These are phyloP conservation scores for Limonium bicolor DNA, from an alignment of 148 eudicot genomes.

Conservation along the genomic window DNA sequence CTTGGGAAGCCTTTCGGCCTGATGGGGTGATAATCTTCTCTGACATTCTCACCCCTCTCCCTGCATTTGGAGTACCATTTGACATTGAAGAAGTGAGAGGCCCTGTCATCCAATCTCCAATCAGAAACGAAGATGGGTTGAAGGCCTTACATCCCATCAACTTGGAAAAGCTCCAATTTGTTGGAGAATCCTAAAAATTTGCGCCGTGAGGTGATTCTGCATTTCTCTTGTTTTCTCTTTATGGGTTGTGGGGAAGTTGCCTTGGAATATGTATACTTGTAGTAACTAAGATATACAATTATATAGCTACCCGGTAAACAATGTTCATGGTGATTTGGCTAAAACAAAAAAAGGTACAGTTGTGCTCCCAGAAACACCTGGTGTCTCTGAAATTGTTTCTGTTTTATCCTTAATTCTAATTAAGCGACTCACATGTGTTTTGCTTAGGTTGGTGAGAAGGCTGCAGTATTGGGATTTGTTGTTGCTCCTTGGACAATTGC, in stretches of 20 bases:
- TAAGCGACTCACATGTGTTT: too few relatives aligned
- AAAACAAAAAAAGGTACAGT: too few relatives aligned
- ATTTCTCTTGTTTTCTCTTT: too few relatives aligned
- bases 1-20: conserved; percentile 95
- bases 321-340: too few relatives aligned
- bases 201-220: conserved; percentile 48
- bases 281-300: too few relatives aligned
- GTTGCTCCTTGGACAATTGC: conserved; percentile 99
- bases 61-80: conserved; percentile 97
- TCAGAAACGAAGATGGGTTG: conserved; percentile 69
- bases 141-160: conserved; percentile 71
- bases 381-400: too few relatives aligned
- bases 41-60: conserved; percentile 94
- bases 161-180: conserved; percentile 67
- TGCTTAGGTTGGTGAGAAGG: conserved; percentile 66
- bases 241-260: too few relatives aligned
- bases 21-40: conserved; percentile 98
- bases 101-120: conserved; percentile 91
- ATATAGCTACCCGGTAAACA: too few relatives aligned
- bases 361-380: too few relatives aligned
- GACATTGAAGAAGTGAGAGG: conserved; percentile 97
- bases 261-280: too few relatives aligned
- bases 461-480: conserved; percentile 93
- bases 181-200: conserved; percentile 68
- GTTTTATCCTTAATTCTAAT: too few relatives aligned